phyloP scores from a whole-genome alignment of 139 green algal species.

The Mesotaenium endlicherianum region DNA sequence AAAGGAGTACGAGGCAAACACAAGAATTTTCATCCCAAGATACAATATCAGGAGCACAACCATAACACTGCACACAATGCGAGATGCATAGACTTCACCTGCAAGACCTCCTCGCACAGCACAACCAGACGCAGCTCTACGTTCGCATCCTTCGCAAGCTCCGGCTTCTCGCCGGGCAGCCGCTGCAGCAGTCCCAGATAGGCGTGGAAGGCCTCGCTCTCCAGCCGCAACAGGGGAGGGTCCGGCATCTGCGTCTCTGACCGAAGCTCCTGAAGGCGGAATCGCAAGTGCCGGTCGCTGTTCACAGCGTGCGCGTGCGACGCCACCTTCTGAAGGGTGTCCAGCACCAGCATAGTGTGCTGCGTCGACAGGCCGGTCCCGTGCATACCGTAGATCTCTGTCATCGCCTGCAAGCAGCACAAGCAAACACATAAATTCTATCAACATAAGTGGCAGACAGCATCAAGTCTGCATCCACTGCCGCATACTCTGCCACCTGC shows the following conservation, averaged over 20 bases:
- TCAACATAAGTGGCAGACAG: not conserved
- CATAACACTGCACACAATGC: no score
- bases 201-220: constrained; percentile 80
- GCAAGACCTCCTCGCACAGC: constrained; percentile 71
- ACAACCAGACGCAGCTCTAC: constrained; percentile 62
- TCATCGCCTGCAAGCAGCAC: constrained; percentile 48
- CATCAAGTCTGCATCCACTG: not conserved
- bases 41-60: no score
- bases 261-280: constrained; percentile 29
- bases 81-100: no score
- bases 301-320: constrained; percentile 68
- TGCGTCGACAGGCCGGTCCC: constrained; percentile 37
- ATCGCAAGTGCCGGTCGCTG: constrained; percentile 58
- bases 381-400: constrained; percentile 67
- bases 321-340: constrained; percentile 66
- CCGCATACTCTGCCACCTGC: not conserved
- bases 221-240: constrained; percentile 87
- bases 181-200: constrained; percentile 79
- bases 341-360: constrained; percentile 62
- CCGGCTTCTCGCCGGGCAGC: constrained; percentile 43
- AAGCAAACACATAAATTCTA: not conserved
- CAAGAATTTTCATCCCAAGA: no score
- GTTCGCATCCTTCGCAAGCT: constrained; percentile 26
- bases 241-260: constrained; percentile 64
- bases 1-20: no score